A percentile compares a stretch with the other conserved stretches of the same genome.
phyloP scores from a whole-genome alignment of 768 basidiomycete genomes.

The Trametes elegans region DNA sequence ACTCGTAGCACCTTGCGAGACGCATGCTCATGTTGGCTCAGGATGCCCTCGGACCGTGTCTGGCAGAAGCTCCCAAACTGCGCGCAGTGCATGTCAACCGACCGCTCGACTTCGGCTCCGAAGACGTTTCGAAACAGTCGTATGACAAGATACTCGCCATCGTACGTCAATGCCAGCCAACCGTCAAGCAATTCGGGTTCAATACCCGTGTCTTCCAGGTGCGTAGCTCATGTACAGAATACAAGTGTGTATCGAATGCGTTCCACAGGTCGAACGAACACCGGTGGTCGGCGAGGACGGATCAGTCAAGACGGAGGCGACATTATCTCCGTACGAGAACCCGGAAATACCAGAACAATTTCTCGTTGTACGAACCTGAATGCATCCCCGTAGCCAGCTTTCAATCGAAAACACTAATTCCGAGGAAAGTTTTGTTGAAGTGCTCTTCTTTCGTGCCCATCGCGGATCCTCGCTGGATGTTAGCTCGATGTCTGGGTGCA shows the following conservation, averaged over 20 bases:
- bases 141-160: slow-evolving; percentile 35
- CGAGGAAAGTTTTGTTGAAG: too few species aligned
- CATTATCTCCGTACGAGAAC: slow-evolving; percentile 54
- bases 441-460: too few species aligned
- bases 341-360: slow-evolving; percentile 73
- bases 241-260: background rate
- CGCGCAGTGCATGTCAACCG: slow-evolving; percentile 63
- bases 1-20: background rate
- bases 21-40: slow-evolving; percentile 19
- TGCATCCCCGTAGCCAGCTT: background rate
- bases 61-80: slow-evolving; percentile 47
- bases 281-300: slow-evolving; percentile 40
- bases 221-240: slow-evolving; percentile 9
- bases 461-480: too few species aligned
- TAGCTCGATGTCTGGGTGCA: too few species aligned
- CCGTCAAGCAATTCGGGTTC: slow-evolving; percentile 62
- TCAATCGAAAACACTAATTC: too few species aligned
- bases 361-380: slow-evolving; percentile 56
- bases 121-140: slow-evolving; percentile 21
- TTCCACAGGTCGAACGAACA: slow-evolving; percentile 44
- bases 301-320: slow-evolving; percentile 35
- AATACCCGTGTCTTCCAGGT: slow-evolving; percentile 74
- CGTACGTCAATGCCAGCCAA: slow-evolving; percentile 47
- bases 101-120: slow-evolving; percentile 17
- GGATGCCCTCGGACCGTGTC: slow-evolving; percentile 39